Evolutionary conservation across 2,329 filamentous ascomycete genomes (phyloP).

Genomic region (Penicillium sp.): DNA sequence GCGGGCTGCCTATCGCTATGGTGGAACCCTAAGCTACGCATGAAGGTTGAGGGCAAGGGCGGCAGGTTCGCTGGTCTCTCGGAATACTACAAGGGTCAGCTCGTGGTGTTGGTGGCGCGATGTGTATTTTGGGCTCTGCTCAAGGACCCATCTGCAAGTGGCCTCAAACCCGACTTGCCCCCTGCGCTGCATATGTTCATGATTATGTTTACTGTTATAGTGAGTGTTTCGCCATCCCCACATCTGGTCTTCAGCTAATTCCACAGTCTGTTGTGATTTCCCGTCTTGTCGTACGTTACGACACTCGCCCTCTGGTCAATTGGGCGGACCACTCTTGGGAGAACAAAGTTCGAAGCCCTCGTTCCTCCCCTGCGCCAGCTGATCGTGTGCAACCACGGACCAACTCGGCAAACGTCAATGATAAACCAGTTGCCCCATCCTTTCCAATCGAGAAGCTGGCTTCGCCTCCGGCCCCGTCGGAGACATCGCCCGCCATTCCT

Average conservation of each 20-base stretch:
- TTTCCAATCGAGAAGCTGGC: constrained; percentile 43
- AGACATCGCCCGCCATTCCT: constrained; percentile 24
- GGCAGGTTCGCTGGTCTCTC: constrained; percentile 41
- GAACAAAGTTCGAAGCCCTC: constrained; percentile 19
- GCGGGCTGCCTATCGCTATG: constrained; percentile 43
- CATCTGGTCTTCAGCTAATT: constrained; percentile 17
- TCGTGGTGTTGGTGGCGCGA: constrained; percentile 43
- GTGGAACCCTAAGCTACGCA: constrained; percentile 47
- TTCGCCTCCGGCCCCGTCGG: constrained; percentile 20
- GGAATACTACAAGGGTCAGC: constrained; percentile 46
- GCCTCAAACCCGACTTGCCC: constrained; percentile 27
- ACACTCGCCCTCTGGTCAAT: constrained; percentile 39
- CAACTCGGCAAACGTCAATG: constrained; percentile 13
- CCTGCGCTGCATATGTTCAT: constrained; percentile 40
- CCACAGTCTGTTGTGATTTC: constrained; percentile 36
- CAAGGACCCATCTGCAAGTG: constrained; percentile 36
- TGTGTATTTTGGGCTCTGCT: constrained; percentile 44
- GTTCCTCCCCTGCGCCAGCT: constrained; percentile 15
- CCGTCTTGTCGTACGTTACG: constrained; percentile 36
- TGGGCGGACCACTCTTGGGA: constrained; percentile 39
- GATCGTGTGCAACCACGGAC: constrained; percentile 14
- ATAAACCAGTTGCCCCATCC: constrained; percentile 18
- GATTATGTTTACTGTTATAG: constrained; percentile 37
- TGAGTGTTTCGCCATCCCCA: constrained; percentile 16
- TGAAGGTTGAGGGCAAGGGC: constrained; percentile 40